A percentile compares a stretch with the other conserved stretches of the same genome.
These are phyloP conservation scores for Phaseolus lunatus DNA, from an alignment of 306 rosid species.

Conservation along the genomic window DNA sequence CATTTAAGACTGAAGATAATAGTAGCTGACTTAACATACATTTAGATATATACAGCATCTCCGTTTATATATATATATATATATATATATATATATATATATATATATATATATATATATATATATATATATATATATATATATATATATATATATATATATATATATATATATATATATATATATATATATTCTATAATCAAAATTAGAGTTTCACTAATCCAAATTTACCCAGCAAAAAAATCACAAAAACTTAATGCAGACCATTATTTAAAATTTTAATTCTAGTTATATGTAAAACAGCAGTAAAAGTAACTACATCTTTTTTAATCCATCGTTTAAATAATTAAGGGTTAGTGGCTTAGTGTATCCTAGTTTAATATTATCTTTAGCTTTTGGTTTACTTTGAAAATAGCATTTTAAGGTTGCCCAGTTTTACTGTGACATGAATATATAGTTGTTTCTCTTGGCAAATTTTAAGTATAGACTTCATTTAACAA, in stretches of 20 bases:
- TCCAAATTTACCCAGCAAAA: not conserved
- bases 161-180: too few relatives aligned
- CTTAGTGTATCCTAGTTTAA: not conserved
- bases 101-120: too few relatives aligned
- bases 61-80: too few relatives aligned
- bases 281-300: not conserved
- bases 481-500: not conserved
- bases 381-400: not conserved
- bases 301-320: too few relatives aligned
- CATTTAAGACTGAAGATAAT: not conserved
- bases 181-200: too few relatives aligned
- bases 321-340: too few relatives aligned
- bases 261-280: not conserved
- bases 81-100: too few relatives aligned
- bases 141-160: too few relatives aligned
- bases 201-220: not conserved
- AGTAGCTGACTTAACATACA: not conserved
- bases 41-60: not conserved
- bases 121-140: too few relatives aligned
- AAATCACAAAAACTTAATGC: not conserved
- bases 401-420: not conserved
- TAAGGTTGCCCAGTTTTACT: not conserved
- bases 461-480: not conserved
- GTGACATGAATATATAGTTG: not conserved
- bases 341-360: not conserved